Evolutionary conservation across 306 rosid genomes (phyloP), one percentile per base, ranked within the genome.

Genomic region (Prunus davidiana): DNA sequence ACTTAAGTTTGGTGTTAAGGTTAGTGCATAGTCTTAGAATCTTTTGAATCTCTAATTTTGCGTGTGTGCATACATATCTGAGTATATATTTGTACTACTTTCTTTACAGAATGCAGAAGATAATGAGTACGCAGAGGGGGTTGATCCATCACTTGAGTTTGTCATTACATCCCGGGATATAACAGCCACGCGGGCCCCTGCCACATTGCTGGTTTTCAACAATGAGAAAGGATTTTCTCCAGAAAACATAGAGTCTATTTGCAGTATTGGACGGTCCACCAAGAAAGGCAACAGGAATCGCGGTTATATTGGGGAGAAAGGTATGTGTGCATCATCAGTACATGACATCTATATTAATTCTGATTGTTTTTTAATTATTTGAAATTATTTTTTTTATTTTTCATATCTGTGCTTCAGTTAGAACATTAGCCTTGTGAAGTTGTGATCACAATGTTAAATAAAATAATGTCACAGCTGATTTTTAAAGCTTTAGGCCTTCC

Each of bases 221-320:
- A 93, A 90, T 54, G 97, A 92, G 79, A 82, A 72, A 24, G 96
- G 97, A 0, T 90, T 92, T 64, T 84, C 93, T 15, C 41, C 60
- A 0, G 73, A 47, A 54, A 90, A 92, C 71, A 86, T 92, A 0
- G 93, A 87, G 0, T 92, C 96, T 60, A 87, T 92, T 65, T 92
- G 97, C 67, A 81, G 97, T 49, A 86, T 92, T 49, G 97, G 96
- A 58, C 77, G 87, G 6, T 92, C 97, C 73, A 92, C 96, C 16
- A 92, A 92, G 84, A 88, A 87, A 75, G 88, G 86, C 77, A 73
- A 81, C 80, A 78, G 96, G 38, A 84, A 82, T 49, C 76, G 83
- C 2, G 96, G 93, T 27, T 92, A 88, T 82, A 92, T 92, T 10
- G 97, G 97, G 28, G 97, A 92, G 73, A 92, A 92, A 88, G 96